Evolutionary conservation across 768 basidiomycete species (phyloP).

Genomic region (Obba rivulosa): DNA sequence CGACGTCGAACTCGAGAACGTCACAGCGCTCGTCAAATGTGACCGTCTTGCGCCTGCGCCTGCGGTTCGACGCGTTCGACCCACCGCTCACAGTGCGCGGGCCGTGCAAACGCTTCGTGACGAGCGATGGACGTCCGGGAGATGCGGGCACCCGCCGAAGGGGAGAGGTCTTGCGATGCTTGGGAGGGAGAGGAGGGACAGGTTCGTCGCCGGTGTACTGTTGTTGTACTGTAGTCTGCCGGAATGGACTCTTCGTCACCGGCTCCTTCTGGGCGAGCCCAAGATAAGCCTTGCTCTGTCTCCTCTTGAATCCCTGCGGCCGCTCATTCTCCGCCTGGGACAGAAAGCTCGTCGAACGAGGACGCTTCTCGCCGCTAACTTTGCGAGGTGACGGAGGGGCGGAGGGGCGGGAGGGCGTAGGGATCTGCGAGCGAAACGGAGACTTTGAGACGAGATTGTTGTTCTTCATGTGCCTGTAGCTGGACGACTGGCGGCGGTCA

Average conservation of each 20-base stretch:
- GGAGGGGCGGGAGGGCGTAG: conserved; percentile 38
- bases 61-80: conserved; percentile 24
- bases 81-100: conserved; percentile 49
- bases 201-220: conserved; percentile 6
- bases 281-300: conserved; percentile 71
- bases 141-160: conserved; percentile 11
- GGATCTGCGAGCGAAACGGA: conserved; percentile 70
- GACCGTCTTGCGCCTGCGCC: conserved; percentile 64
- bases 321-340: conserved; percentile 70
- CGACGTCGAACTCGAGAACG: conserved; percentile 74
- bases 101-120: conserved; percentile 60
- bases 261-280: conserved; percentile 70
- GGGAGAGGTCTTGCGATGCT: conserved; percentile 4
- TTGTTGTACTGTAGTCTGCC: conserved; percentile 18
- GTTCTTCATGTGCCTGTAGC: conserved; percentile 71
- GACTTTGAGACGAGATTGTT: conserved; percentile 83
- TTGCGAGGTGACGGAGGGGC: conserved; percentile 36
- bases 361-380: conserved; percentile 75
- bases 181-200: conserved; percentile 23
- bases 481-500: conserved; percentile 68
- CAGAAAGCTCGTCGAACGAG: conserved; percentile 66
- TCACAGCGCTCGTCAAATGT: conserved; percentile 77
- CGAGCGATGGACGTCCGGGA: conserved; percentile 22
- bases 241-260: conserved; percentile 80
- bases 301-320: conserved; percentile 65